These are phyloP conservation scores for Fragosphaeria purpurea DNA, from an alignment of 2,329 filamentous ascomycete genomes.

Conservation along the genomic window DNA sequence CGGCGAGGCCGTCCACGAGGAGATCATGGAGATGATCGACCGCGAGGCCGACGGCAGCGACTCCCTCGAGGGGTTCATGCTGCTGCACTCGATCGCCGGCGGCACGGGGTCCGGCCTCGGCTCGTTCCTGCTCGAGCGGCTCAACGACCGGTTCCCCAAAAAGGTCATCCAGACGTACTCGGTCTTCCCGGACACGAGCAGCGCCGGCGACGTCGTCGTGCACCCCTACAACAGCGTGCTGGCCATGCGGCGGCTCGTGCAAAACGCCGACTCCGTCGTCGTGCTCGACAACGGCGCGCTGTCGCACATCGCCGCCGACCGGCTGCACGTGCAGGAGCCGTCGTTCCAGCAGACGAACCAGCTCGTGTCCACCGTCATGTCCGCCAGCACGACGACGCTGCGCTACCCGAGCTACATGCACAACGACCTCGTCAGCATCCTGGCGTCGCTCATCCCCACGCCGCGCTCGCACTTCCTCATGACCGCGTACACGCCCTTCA, in stretches of 20 bases:
- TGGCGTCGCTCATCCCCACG: slow-evolving; percentile 91
- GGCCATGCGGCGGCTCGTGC: slow-evolving; percentile 78
- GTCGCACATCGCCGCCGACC: slow-evolving; percentile 85
- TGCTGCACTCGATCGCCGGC: slow-evolving; percentile 94
- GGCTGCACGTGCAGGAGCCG: slow-evolving; percentile 87
- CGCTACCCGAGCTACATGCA: slow-evolving; percentile 99
- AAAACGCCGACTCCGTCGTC: slow-evolving; percentile 96
- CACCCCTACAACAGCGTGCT: slow-evolving; percentile 97
- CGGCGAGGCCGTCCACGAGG: slow-evolving; percentile 84
- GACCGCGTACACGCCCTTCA: slow-evolving; percentile 97
- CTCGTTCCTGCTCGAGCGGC: slow-evolving; percentile 84
- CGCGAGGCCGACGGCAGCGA: slow-evolving; percentile 96
- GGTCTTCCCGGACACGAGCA: slow-evolving; percentile 90
- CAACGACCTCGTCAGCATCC: slow-evolving; percentile 94
- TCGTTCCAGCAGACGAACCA: slow-evolving; percentile 98
- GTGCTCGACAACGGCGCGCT: slow-evolving; percentile 94
- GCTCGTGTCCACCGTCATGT: slow-evolving; percentile 95
- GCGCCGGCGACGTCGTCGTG: slow-evolving; percentile 81
- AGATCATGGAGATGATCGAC: slow-evolving; percentile 99
- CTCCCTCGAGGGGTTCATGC: slow-evolving; percentile 97
- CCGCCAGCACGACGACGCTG: slow-evolving; percentile 89
- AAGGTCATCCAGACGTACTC: slow-evolving; percentile 99
- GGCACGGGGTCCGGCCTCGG: slow-evolving; percentile 94
- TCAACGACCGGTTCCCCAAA: slow-evolving; percentile 97
- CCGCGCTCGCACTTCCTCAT: slow-evolving; percentile 96